Evolutionary conservation across 768 basidiomycete species (phyloP).

Genomic region (Tulasnella sp.): DNA sequence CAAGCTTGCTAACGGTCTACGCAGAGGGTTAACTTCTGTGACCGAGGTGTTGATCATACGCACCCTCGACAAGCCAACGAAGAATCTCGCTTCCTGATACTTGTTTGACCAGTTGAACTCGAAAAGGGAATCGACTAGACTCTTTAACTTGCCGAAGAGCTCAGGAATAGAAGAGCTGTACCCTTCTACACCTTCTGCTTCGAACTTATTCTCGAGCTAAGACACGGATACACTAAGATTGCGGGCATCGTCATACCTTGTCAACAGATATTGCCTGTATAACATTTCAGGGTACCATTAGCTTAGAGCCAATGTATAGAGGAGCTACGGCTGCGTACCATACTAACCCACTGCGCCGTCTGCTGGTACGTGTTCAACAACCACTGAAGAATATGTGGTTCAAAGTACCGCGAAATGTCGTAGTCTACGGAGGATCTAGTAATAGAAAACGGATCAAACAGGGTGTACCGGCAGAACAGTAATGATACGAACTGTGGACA

Average conservation of each 20-base stretch:
- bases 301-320: neutral
- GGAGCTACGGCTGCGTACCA: constrained; percentile 38
- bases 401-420: constrained; percentile 66
- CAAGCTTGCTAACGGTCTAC: constrained; percentile 79
- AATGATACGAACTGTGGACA: constrained; percentile 49
- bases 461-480: constrained; percentile 23
- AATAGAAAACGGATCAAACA: constrained; percentile 21
- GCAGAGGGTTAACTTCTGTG: constrained; percentile 1
- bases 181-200: constrained; percentile 64
- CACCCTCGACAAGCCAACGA: constrained; percentile 80
- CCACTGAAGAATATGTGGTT: constrained; percentile 82
- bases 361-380: constrained; percentile 76
- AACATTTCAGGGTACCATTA: neutral
- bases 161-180: constrained; percentile 97
- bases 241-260: constrained; percentile 38
- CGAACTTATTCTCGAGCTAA: constrained; percentile 37
- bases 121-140: constrained; percentile 76
- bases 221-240: neutral
- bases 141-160: constrained; percentile 85
- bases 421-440: constrained; percentile 35
- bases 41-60: constrained; percentile 10
- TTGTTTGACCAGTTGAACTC: constrained; percentile 87
- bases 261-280: constrained; percentile 67
- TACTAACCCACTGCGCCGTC: constrained; percentile 89
- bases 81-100: constrained; percentile 79